phyloP scores from a whole-genome alignment of 2,329 filamentous ascomycete genomes.

The Colletotrichum endophyticum region DNA sequence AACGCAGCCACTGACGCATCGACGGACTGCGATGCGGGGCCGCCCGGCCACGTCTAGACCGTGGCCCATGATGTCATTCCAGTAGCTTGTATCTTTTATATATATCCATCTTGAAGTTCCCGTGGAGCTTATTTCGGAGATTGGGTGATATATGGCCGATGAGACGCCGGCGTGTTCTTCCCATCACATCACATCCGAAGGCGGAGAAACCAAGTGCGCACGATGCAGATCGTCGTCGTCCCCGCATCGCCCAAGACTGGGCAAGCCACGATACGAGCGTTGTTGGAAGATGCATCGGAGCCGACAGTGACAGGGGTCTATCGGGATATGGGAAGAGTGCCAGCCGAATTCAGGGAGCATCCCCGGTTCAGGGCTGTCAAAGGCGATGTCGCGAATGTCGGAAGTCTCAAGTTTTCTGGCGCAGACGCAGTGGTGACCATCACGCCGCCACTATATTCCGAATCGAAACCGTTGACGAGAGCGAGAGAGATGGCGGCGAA shows the following conservation, averaged over 20 bases:
- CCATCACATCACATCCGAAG: not conserved
- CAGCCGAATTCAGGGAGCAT: slow-evolving; percentile 29
- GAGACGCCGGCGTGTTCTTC: not conserved
- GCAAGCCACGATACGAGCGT: slow-evolving; percentile 29
- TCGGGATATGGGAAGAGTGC: slow-evolving; percentile 31
- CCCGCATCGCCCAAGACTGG: slow-evolving; percentile 39
- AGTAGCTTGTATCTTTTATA: not conserved
- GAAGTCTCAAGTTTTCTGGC: slow-evolving; percentile 29
- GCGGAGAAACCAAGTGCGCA: not conserved
- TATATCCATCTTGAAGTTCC: not conserved
- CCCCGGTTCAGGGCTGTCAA: slow-evolving; percentile 31
- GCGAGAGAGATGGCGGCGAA: slow-evolving; percentile 39
- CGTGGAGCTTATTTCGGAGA: not conserved
- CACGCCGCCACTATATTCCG: slow-evolving; percentile 36
- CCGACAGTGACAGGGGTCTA: slow-evolving; percentile 33
- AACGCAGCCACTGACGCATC: slow-evolving; percentile 10
- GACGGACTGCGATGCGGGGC: not conserved
- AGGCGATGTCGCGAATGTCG: slow-evolving; percentile 32
- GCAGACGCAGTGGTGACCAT: slow-evolving; percentile 37
- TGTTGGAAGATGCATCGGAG: slow-evolving; percentile 25
- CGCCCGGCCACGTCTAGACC: not conserved
- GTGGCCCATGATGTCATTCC: not conserved
- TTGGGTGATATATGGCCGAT: not conserved
- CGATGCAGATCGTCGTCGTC: slow-evolving; percentile 35
- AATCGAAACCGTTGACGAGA: slow-evolving; percentile 26